Conservation (phyloP, 2,329 filamentous ascomycete genomes). For the Cadophora gregata region DNA sequence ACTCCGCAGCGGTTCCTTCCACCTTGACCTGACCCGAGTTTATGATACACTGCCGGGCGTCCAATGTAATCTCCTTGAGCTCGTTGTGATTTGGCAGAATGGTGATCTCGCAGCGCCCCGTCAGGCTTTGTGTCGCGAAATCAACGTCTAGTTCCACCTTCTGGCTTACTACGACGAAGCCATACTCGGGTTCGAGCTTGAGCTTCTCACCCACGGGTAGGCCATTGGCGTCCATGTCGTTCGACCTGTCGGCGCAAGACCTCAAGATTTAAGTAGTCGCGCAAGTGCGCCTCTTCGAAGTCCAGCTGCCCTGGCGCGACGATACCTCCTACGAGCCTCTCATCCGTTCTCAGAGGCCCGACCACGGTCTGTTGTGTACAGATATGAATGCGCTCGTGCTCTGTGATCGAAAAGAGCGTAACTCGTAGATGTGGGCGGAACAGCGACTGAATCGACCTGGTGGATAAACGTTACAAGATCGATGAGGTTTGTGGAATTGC, state of each 20-base stretch:
- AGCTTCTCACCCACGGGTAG: slow-evolving; percentile 14
- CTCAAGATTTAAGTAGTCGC: slow-evolving; percentile 12
- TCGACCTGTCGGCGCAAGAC: slow-evolving; percentile 16
- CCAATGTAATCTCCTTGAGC: slow-evolving; percentile 62
- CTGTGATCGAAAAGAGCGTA: slow-evolving; percentile 4
- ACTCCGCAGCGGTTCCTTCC: slow-evolving; percentile 45
- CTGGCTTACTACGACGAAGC: slow-evolving; percentile 73
- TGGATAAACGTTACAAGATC: not conserved
- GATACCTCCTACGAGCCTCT: slow-evolving; percentile 33
- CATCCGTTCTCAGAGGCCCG: slow-evolving; percentile 37
- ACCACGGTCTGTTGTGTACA: slow-evolving; percentile 22
- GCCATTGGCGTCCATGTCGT: slow-evolving; percentile 40
- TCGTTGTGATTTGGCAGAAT: slow-evolving; percentile 64
- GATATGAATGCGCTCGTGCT: slow-evolving; percentile 10
- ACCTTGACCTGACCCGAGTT: slow-evolving; percentile 60
- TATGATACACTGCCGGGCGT: slow-evolving; percentile 67
- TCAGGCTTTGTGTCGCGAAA: slow-evolving; percentile 76
- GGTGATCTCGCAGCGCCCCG: slow-evolving; percentile 81
- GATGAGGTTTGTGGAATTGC: not conserved
- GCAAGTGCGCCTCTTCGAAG: slow-evolving; percentile 24
- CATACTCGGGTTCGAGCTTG: slow-evolving; percentile 30
- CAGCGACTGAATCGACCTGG: not conserved
- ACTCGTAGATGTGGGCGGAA: not conserved
- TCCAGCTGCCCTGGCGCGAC: slow-evolving; percentile 37
- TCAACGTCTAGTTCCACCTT: slow-evolving; percentile 89